Base-by-base conservation (phyloP, 305 asterid genomes). In the Ajuga reptans region DNA sequence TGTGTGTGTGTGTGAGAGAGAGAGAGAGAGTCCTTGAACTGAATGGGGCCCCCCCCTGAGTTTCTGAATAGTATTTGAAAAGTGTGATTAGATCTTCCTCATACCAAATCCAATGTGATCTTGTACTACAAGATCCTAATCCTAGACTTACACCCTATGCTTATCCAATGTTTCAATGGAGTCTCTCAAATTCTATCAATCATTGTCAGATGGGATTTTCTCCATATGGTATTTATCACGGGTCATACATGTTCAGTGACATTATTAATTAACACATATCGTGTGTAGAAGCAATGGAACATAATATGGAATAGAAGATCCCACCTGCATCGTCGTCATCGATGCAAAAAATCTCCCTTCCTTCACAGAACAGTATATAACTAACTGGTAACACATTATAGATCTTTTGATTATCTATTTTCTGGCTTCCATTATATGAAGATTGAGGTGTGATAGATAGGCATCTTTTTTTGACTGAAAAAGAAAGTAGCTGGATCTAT, bases 401-500 rank as follows among this genome's bases (percentile, higher is more conserved):
- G 27, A 21, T 31, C 3, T 31, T 31, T 31, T 31, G 4, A 31
- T 31, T 31, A 31, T 31, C 2, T 1, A 31, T n/a, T 5, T 54
- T 18, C 12, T 18, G n/a, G 10, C 14, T 52, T 52, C 15, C 17
- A 27, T 31, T 3, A 31, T 31, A 31, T 31, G 6, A 18, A 34
- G 31, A 18, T 60, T 49, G 75, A 21, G 27, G 27, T 21, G 27
- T 21, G 27, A 21, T 24, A 2, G 4, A 15, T 69, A 6, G 68
- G 43, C 42, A 36, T 0, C 61, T 1, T 60, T 1, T 50, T 59
- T 54, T 63, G 75, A 55, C 64, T 70, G 42, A 8, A 27, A 67
- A 66, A 14, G 33, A 47, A 10, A 65, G 54, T 52, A 46, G 67
- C 5, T 65, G 63, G 59, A 68, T 61, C 68, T 60, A 66, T 39